phyloP scores from a whole-genome alignment of 1,139 yeast species.

The Pneumocystis oryctolagi region DNA sequence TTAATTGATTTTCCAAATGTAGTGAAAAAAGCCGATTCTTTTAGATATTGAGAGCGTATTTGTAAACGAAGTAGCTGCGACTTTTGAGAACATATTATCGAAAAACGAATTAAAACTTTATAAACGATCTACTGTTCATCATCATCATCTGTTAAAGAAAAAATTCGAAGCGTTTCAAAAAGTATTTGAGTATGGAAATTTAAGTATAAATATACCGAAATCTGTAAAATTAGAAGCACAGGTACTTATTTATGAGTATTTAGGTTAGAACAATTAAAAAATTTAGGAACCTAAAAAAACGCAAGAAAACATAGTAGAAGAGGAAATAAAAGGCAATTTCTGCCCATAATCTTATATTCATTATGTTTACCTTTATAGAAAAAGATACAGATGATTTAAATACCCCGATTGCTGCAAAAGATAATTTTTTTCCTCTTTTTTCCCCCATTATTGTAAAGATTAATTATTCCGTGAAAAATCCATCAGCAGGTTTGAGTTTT shows the following conservation, averaged over 20 bases:
- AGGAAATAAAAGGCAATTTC: background rate
- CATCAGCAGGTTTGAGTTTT: constrained; percentile 64
- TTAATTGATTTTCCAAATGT: constrained; percentile 27
- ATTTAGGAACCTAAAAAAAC: background rate
- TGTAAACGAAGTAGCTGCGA: constrained; percentile 44
- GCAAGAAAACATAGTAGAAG: background rate
- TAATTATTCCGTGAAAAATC: constrained; percentile 49
- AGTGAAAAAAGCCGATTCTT: background rate
- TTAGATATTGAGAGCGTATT: constrained; percentile 39
- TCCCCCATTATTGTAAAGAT: constrained; percentile 62
- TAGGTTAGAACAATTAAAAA: background rate
- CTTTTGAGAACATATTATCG: constrained; percentile 38
- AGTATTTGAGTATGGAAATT: background rate
- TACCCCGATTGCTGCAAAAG: background rate
- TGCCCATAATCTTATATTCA: background rate
- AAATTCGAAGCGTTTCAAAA: constrained; percentile 13
- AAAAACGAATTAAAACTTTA: constrained; percentile 42
- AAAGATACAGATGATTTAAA: constrained; percentile 12
- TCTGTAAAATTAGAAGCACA: constrained; percentile 1
- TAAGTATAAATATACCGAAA: background rate
- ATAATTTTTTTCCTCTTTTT: constrained; percentile 25
- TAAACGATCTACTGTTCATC: constrained; percentile 14
- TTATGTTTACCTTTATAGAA: constrained; percentile 23
- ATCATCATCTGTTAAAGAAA: constrained; percentile 41
- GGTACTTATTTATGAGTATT: background rate